Evolutionary conservation across 2,329 filamentous ascomycete species (phyloP).

Genomic region (Fusarium heterosporum): DNA sequence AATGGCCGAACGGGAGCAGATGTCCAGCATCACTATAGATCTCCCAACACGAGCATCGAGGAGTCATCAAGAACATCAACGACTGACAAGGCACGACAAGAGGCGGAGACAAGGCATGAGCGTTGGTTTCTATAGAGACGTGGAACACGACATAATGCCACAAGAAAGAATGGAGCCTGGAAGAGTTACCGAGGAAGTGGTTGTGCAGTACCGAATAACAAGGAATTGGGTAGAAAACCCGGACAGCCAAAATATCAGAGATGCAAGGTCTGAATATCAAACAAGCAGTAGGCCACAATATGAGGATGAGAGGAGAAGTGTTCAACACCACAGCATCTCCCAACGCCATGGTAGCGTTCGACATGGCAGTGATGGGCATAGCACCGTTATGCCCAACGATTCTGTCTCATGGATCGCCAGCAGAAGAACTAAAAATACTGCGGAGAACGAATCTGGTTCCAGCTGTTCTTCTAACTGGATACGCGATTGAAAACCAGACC

Average conservation of each 20-base stretch:
- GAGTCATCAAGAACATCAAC: neutral
- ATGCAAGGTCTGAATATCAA: neutral
- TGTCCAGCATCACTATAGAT: too few species aligned
- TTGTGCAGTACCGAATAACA: neutral
- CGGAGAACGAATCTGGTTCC: neutral
- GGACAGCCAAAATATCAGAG: neutral
- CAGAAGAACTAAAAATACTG: too few species aligned
- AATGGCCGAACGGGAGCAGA: neutral
- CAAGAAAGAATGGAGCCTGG: neutral
- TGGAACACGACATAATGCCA: neutral
- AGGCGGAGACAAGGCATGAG: neutral
- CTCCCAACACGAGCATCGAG: too few species aligned
- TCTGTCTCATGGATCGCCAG: neutral
- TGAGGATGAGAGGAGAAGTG: neutral
- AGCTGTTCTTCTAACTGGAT: too few species aligned
- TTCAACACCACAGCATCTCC: neutral
- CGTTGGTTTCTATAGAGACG: neutral
- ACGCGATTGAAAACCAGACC: too few species aligned
- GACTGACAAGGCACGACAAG: too few species aligned
- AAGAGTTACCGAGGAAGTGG: neutral
- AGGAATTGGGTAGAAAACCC: neutral
- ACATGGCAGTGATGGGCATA: neutral
- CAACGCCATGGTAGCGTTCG: neutral
- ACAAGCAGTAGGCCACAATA: neutral
- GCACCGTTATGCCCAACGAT: neutral